Percentiles rank a stretch among this genome's conserved stretches.
phyloP scores from a whole-genome alignment of 768 basidiomycete species.

The Lepiota venenata region DNA sequence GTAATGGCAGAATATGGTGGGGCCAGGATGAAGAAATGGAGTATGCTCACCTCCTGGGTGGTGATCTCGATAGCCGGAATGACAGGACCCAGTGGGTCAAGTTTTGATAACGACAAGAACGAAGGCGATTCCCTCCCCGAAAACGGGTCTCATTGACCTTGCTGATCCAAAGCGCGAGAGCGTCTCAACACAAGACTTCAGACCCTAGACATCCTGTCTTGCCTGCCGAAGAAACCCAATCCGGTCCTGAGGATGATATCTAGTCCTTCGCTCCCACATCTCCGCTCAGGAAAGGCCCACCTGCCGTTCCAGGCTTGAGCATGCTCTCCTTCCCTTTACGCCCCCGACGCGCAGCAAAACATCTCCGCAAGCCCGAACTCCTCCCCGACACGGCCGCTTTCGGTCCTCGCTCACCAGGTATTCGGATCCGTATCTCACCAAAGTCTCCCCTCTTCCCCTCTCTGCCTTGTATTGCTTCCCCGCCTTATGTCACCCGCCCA shows the following conservation, averaged over 20 bases:
- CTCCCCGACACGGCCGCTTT: slow-evolving; percentile 34
- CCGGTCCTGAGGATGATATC: slow-evolving; percentile 18
- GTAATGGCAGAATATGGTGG: slow-evolving; percentile 61
- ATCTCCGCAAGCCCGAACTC: slow-evolving; percentile 32
- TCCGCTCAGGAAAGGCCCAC: slow-evolving; percentile 25
- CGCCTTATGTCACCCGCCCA: background rate
- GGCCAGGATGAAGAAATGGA: slow-evolving; percentile 73
- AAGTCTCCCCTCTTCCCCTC: slow-evolving; percentile 8
- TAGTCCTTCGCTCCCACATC: slow-evolving; percentile 21
- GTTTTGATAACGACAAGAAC: slow-evolving; percentile 11
- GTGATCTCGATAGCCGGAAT: slow-evolving; percentile 25
- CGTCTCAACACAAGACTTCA: slow-evolving; percentile 51
- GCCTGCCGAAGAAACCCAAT: slow-evolving; percentile 24
- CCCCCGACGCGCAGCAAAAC: slow-evolving; percentile 27
- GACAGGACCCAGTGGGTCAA: slow-evolving; percentile 24
- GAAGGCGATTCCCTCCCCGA: slow-evolving; percentile 6
- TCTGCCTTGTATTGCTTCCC: background rate
- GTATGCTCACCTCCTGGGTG: slow-evolving; percentile 55
- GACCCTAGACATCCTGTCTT: slow-evolving; percentile 45
- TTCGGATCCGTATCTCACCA: background rate
- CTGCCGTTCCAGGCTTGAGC: slow-evolving; percentile 35
- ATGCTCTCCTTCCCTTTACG: slow-evolving; percentile 35
- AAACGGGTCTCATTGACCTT: slow-evolving; percentile 12
- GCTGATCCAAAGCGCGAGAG: slow-evolving; percentile 35
- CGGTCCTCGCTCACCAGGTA: slow-evolving; percentile 20